Evolutionary conservation across 148 eudicot genomes (phyloP), one percentile per base, ranked within the genome.

Genomic region (Persicaria tinctoria): DNA sequence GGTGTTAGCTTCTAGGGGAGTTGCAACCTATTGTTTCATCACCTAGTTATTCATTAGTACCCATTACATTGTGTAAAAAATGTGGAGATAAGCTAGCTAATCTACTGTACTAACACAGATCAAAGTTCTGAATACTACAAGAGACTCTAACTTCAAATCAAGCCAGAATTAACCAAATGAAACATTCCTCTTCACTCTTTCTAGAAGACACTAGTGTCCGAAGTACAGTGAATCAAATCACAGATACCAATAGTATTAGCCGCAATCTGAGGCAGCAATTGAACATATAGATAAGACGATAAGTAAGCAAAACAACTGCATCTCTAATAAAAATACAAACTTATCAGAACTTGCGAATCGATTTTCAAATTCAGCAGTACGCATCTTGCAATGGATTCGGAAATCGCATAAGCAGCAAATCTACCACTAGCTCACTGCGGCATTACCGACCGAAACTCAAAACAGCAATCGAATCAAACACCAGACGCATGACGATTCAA

Each of bases 381-480:
- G 73, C 53, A 71, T 47, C 53, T 71, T 17, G 55, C 11, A 70
- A 70, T 47, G 32, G 17, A 17, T 27, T 38, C 54, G 17, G 7
- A 13, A 69, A 69, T 5, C 50, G 51, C 8, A 50, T 23, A 71
- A 47, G 12, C 55, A 71, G 44, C 73, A 71, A 32, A 71, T 71
- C 51, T 50, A 71, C 44, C 20, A 69, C 50, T 32, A 32, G 38
- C 38, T 32, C 38, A 32, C 38, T 32, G 38, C 38, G 38, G 38
- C 0, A 32, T 1, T 46, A 10, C 14, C 20, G 10, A 9, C 13
- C 50, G 17, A 17, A 69, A 44, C 49, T 69, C 23, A 44, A 68
- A 1, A 38, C 16, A 68, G 2, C 71, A 68, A 68, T 10, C 5
- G 57, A 68, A 68, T 68, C 71, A 68, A 18, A 57, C 63, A 18